Evolutionary conservation across 176 grass and related monocot genomes (phyloP).

Genomic region (Typha latifolia): DNA sequence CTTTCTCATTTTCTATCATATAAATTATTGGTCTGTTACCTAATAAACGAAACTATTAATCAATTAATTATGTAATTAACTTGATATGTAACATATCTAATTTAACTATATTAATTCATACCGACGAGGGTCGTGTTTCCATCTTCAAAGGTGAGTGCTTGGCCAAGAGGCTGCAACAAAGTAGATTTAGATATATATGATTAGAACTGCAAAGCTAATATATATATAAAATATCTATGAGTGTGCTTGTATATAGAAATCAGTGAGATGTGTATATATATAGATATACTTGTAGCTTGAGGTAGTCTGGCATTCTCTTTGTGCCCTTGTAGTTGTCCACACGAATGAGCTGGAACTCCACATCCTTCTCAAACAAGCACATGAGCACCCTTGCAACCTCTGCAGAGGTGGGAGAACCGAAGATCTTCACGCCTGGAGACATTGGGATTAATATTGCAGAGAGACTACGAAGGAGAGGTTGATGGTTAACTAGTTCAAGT

Average conservation of each 20-base stretch:
- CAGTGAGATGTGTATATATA: not conserved
- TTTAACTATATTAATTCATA: conserved; percentile 20
- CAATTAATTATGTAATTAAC: too few relatives aligned
- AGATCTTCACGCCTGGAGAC: conserved; percentile 56
- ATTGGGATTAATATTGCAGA: not conserved
- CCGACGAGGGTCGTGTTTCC: conserved; percentile 58
- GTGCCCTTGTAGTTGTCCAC: conserved; percentile 70
- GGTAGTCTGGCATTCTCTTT: conserved; percentile 72
- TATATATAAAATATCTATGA: not conserved
- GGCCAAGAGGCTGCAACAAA: conserved; percentile 39
- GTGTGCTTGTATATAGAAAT: too few relatives aligned
- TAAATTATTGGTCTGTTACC: too few relatives aligned
- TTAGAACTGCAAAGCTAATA: not conserved
- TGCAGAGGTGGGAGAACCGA: conserved; percentile 70
- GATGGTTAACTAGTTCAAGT: conserved; percentile 2
- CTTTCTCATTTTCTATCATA: too few relatives aligned
- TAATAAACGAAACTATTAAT: too few relatives aligned
- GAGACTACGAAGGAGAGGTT: not conserved
- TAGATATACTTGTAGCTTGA: conserved; percentile 63
- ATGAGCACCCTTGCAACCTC: conserved; percentile 88
- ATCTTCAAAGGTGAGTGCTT: conserved; percentile 96
- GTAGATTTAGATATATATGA: not conserved
- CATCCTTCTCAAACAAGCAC: conserved; percentile 93
- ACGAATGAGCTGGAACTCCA: conserved; percentile 91
- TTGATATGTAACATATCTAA: too few relatives aligned